Evolutionary conservation across 805 yeast genomes (phyloP), one percentile per base, ranked within the genome.

Genomic region (Metschnikowia shivogae): DNA sequence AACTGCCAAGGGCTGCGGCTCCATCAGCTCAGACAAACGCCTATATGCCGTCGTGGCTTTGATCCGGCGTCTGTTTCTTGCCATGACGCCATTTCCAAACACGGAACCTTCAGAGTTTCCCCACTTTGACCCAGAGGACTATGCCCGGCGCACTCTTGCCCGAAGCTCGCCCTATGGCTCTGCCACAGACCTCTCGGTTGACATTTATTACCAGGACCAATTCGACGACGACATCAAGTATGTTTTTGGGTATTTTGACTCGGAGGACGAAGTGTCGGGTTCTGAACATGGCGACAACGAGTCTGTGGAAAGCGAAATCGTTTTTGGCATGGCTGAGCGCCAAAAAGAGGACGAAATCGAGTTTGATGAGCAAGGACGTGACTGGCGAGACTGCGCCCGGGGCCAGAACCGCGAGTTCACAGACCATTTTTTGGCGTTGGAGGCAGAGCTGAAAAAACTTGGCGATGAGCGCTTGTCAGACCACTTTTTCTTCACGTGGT

Each of bases 371-470:
- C 59, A 70, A 37, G 88, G 87, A 0, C 67, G 78, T 30, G 89
- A 84, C 62, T 82, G 89, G 87, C 65, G 89, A 54, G 89, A 83
- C 60, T 69, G 82, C 10, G 84, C 86, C 3, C 65, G 89, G 40
- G 86, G 80, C 3, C 68, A 67, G 1, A 84, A 84, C 56, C 61
- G 64, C 10, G 40, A 52, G 8, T 61, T 52, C 43, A 53, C 56
- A 10, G 47, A 44, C 2, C 49, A 55, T 45, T 65, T 63, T 41
- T 19, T 56, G 20, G 49, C 50, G 17, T 38, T 49, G 27, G 48
- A 56, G 17, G 44, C 42, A 1, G 52, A 52, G 35, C 53, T 54
- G 24, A 41, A 46, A 6, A 46, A 47, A 26, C 39, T 42, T 14
- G 57, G 60, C 17, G 49, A 48, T n/a, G 46, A 43, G 29, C 39